Evolutionary conservation across 1,284 basidiomycete species (phyloP).

Genomic region (Cystobasidium pallidum): DNA sequence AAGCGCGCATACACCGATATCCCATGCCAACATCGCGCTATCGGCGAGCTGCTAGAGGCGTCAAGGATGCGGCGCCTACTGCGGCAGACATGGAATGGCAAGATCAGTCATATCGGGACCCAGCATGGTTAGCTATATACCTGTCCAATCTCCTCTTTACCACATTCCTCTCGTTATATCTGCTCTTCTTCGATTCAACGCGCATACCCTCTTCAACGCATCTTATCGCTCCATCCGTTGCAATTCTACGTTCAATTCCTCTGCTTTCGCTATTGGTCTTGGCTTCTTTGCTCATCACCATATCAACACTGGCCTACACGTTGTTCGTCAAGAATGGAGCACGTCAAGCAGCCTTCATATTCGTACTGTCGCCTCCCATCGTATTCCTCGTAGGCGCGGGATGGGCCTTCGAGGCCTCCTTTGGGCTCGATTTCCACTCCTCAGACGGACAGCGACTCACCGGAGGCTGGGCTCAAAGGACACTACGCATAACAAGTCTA

Average conservation of each 20-base stretch:
- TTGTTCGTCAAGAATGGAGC: slow-evolving; percentile 31
- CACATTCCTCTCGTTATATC: slow-evolving; percentile 14
- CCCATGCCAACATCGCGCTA: slow-evolving; percentile 27
- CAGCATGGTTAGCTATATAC: slow-evolving; percentile 22
- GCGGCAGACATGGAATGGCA: slow-evolving; percentile 14
- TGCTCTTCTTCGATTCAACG: slow-evolving; percentile 11
- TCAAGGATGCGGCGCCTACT: not conserved
- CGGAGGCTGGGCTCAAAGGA: not conserved
- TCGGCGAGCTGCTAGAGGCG: slow-evolving; percentile 8
- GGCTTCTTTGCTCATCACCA: slow-evolving; percentile 8
- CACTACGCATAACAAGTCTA: not conserved
- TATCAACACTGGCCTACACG: slow-evolving; percentile 17
- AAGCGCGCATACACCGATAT: slow-evolving; percentile 4
- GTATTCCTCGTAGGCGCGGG: slow-evolving; percentile 21
- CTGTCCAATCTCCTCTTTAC: slow-evolving; percentile 29
- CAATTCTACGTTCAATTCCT: slow-evolving; percentile 28
- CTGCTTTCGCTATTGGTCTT: slow-evolving; percentile 21
- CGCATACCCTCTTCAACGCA: not conserved
- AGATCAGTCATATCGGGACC: slow-evolving; percentile 26
- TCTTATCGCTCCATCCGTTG: slow-evolving; percentile 23
- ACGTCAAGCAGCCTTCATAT: slow-evolving; percentile 19
- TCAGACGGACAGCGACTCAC: not conserved
- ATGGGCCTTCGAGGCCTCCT: slow-evolving; percentile 35
- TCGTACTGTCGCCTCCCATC: slow-evolving; percentile 25
- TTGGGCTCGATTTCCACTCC: not conserved